Evolutionary conservation across 1,284 basidiomycete genomes (phyloP).

Genomic region (Psilocybe mexicana): DNA sequence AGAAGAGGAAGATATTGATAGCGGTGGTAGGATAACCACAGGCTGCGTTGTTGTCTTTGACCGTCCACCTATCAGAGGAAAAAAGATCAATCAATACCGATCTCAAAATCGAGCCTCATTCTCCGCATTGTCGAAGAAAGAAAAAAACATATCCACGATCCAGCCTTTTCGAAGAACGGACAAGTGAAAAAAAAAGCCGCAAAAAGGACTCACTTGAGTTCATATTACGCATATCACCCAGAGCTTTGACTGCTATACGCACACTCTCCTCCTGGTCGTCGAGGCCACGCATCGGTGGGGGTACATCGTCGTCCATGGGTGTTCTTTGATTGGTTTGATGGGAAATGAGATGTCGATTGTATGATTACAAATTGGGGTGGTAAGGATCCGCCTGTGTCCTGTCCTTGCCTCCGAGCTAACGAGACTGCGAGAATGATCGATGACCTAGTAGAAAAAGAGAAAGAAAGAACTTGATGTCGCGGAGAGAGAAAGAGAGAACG

Average conservation of each 20-base stretch:
- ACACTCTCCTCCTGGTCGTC: constrained; percentile 49
- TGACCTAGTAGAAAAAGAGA: too few species aligned
- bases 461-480: neutral
- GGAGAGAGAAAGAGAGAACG: neutral
- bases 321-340: neutral
- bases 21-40: constrained; percentile 5
- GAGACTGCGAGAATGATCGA: too few species aligned
- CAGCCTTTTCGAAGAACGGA: neutral
- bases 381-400: too few species aligned
- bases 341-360: neutral
- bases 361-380: too few species aligned
- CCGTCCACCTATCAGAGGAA: neutral
- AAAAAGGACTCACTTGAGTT: constrained; percentile 20
- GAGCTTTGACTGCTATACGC: constrained; percentile 65
- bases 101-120: neutral
- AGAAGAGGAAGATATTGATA: constrained; percentile 11
- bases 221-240: constrained; percentile 68
- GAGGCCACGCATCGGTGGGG: constrained; percentile 12
- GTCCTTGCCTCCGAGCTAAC: too few species aligned
- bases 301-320: neutral
- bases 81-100: neutral
- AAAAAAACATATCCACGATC: too few species aligned
- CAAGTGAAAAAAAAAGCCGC: neutral
- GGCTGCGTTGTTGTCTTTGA: neutral
- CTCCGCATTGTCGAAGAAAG: neutral